phyloP scores from a whole-genome alignment of 2,329 filamentous ascomycete species.

The Trichocomaceae sp. region DNA sequence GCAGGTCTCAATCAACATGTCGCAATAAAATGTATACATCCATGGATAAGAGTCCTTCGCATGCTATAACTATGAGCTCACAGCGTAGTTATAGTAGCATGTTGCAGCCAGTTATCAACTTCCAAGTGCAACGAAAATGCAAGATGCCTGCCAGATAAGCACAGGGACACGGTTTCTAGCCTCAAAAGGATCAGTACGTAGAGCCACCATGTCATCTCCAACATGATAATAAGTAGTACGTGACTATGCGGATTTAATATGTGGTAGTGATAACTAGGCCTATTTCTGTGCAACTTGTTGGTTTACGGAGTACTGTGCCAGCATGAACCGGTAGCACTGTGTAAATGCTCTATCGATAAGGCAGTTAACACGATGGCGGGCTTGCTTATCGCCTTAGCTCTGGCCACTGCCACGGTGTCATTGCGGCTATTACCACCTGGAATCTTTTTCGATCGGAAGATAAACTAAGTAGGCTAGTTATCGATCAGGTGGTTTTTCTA shows the following conservation, averaged over 20 bases:
- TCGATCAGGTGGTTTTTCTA: neutral
- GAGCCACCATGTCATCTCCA: neutral
- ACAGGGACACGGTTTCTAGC: too few relatives aligned
- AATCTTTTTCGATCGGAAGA: neutral
- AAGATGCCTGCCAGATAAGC: neutral
- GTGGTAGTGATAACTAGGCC: too few relatives aligned
- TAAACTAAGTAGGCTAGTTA: too few relatives aligned
- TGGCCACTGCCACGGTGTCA: constrained; percentile 10
- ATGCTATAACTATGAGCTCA: neutral
- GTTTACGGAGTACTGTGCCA: neutral
- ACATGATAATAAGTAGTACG: neutral
- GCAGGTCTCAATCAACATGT: neutral
- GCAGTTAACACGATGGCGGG: neutral
- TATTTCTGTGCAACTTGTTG: neutral
- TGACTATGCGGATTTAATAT: too few relatives aligned
- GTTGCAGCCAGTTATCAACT: neutral
- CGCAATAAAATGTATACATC: too few relatives aligned
- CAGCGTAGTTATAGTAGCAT: too few relatives aligned
- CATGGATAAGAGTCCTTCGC: neutral
- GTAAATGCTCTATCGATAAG: neutral
- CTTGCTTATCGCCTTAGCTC: constrained; percentile 1
- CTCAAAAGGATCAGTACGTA: too few relatives aligned
- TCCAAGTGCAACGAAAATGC: neutral
- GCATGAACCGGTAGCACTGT: neutral
- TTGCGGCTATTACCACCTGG: constrained; percentile 1